A percentile compares a stretch with the other conserved stretches of the same genome.
Evolutionary conservation across 306 rosid genomes (phyloP).

Genomic region (Adenanthera pavonina): DNA sequence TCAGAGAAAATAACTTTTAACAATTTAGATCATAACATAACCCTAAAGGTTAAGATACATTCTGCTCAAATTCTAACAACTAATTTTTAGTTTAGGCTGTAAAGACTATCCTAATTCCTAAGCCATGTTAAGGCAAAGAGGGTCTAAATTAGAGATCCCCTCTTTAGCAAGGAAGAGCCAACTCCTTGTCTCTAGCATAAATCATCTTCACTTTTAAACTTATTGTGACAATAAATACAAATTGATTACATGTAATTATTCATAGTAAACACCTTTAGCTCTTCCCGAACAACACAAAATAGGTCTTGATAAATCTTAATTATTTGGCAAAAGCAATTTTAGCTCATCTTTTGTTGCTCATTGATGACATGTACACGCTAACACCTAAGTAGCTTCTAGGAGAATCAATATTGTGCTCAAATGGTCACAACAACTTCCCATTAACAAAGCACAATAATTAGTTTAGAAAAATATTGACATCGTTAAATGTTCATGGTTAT

Average conservation of each 20-base stretch:
- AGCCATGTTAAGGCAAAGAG: not conserved
- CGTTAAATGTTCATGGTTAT: slow-evolving; percentile 27
- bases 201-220: not conserved
- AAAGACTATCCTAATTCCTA: not conserved
- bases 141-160: not conserved
- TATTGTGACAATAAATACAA: too few relatives aligned
- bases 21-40: not conserved
- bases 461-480: not conserved
- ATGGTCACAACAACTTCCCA: not conserved
- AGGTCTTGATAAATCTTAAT: not conserved
- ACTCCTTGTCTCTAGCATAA: not conserved
- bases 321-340: not conserved
- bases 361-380: not conserved
- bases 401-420: not conserved
- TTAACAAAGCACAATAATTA: not conserved
- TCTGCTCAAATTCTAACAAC: not conserved
- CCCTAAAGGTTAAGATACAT: not conserved
- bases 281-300: not conserved
- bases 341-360: not conserved
- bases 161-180: not conserved
- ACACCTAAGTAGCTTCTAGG: not conserved
- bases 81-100: not conserved
- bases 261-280: not conserved
- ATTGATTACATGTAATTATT: too few relatives aligned
- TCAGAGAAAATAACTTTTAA: not conserved